Base-by-base conservation (phyloP, 2,329 filamentous ascomycete genomes). In the Arthrobotrys pseudoclavata region DNA sequence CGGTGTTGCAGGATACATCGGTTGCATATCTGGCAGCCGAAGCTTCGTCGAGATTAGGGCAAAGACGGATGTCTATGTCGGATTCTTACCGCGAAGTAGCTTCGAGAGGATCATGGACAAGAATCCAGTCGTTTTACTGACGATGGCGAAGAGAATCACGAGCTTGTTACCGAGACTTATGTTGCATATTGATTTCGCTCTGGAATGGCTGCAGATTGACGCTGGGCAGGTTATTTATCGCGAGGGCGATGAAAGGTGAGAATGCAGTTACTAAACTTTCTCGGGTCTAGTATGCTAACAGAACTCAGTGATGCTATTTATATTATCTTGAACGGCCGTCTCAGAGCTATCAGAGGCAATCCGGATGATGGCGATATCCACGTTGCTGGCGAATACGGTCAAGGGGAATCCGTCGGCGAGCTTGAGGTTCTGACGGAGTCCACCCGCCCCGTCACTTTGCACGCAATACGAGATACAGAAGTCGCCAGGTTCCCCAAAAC, bases 11-110 rank as follows among this genome's bases (percentile, higher is more conserved):
- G 96, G 96, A 0, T 99, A 99, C 81, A 90, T 98, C 34, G 94
- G 96, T 4, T 96, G 94, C 0, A 91, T 99, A 18, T 97, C 96
- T 1, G 97, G 94, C 0, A 97, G 97, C 83, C 88, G 96, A 26
- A 99, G 96, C 0, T 97, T 98, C 82, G 96, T 97, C 20, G 95
- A 98, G 82, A 94, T 99, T 1, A 92, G 95, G 42, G 96, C 96
- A 2, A 98, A 98, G 85, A 99, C 96, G 0, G 96, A 99, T 84
- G 96, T 98, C 1, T 98, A 97, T 82, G 96, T 99, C 13, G 96
- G 96, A 0, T 99, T 99, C 80, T 85, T 99, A 12, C 96, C 96
- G 0, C 88, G 94, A 31, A 88, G 90, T 0, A 92, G 94, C 0
- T 87, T 99, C 29, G 96, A 99, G 82, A 89, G 94, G 79, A 96